These are phyloP conservation scores for Colletotrichum sp. DNA, from an alignment of 2,329 filamentous ascomycete species.

Conservation along the genomic window DNA sequence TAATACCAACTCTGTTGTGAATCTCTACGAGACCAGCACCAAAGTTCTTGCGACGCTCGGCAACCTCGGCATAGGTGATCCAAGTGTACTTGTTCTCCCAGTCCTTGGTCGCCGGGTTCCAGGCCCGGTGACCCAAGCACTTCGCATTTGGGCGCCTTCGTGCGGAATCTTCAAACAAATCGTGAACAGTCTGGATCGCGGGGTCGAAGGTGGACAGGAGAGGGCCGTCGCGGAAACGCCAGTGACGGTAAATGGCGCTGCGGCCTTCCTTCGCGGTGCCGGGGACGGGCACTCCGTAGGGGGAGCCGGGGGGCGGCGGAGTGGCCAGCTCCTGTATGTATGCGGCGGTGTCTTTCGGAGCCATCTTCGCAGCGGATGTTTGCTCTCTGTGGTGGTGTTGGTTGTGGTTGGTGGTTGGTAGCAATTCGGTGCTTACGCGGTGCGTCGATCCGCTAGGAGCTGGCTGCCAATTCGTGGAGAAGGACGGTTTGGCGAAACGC, in stretches of 20 bases:
- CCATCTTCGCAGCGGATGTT: slow-evolving; percentile 29
- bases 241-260: slow-evolving; percentile 82
- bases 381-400: neutral
- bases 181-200: slow-evolving; percentile 73
- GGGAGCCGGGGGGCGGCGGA: slow-evolving; percentile 74
- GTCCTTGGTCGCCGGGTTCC: slow-evolving; percentile 74
- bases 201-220: slow-evolving; percentile 78
- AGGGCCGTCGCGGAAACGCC: slow-evolving; percentile 73
- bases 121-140: slow-evolving; percentile 83
- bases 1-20: slow-evolving; percentile 73
- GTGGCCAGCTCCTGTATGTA: slow-evolving; percentile 58
- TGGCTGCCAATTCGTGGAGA: neutral
- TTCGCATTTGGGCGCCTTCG: slow-evolving; percentile 68
- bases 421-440: neutral
- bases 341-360: slow-evolving; percentile 38
- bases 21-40: slow-evolving; percentile 86
- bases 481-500: neutral
- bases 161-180: slow-evolving; percentile 76
- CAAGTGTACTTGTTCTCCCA: slow-evolving; percentile 81
- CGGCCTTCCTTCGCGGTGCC: slow-evolving; percentile 77
- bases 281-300: slow-evolving; percentile 80
- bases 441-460: neutral
- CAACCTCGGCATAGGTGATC: slow-evolving; percentile 83
- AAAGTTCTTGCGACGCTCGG: slow-evolving; percentile 79
- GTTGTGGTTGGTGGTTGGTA: neutral